Evolutionary conservation across 345 rosid genomes (phyloP), one percentile per base, ranked within the genome.

Genomic region (Streptanthus diversifolius): DNA sequence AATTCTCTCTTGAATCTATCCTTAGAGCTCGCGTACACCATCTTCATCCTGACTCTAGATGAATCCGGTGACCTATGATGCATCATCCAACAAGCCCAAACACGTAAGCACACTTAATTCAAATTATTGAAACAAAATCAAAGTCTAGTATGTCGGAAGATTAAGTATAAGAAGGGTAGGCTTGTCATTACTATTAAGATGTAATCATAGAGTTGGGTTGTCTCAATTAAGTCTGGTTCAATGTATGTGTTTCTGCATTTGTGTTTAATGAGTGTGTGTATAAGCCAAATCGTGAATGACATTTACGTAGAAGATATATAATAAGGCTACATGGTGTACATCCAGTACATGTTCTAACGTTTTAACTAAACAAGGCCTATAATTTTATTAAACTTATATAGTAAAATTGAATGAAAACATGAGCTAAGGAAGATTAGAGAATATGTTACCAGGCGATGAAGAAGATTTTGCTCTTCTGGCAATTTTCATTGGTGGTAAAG

Each of bases 381-480:
- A 51, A 7, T 22, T 21, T 21, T 51, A 19, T 21, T 6, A 49
- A 1, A 25, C 25, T 22, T 12, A 24, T 51, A 13, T 24, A 51
- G 17, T 7, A 51, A 24, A 51, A 51, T 5, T 29, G 2, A 13
- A 24, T 24, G 1, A 51, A 12, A 51, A 24, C 12, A 51, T 13
- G 8, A 25, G 13, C 1, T 6, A 13, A 54, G 35, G 33, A 37
- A 33, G 52, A 18, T 18, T 8, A 27, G 3, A 39, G 9, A 33
- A 45, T 3, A 12, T 8, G 7, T 12, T 62, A 87, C 95, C 95
- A 87, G 2, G 95, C 87, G 8, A 89, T 81, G 82, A 89, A 89
- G 85, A 87, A 81, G 65, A 88, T 88, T 83, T 88, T 88, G 85
- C 88, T 85, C 72, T 88, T 86, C 80, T 86, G 95, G 66, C 79